Evolutionary conservation across 768 basidiomycete species (phyloP), one percentile per base, ranked within the genome.

Genomic region (Kwoniella dendrophila): DNA sequence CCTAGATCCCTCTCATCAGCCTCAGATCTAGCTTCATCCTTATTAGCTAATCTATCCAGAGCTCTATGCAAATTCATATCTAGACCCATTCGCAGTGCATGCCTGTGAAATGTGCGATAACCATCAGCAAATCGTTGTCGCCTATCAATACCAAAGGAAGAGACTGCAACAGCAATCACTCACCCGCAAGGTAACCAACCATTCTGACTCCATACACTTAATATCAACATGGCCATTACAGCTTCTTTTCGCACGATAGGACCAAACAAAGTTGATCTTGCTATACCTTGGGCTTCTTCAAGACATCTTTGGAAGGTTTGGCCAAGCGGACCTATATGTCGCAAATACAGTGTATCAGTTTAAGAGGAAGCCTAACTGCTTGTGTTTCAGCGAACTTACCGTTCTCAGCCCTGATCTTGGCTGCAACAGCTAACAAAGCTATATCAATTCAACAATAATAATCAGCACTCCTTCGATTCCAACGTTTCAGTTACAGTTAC

Each of bases 271-370:
- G 91, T 91, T 29, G 90, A 92, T 40, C 93, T 85, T 43, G 94
- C 94, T 69, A 97, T 95, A 48, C 92, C 92, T 78, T 95, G 93
- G 26, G 94, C 92, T 81, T 96, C 92, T 76, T 95, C 92, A 44
- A 95, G 82, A 75, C 90, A 90, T 74, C 87, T 87, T 82, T 93
- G 92, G 80, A 92, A 94, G 0, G 91, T 89, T 47, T 87, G 84
- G 63, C 86, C 87, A 43, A 91, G 86, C 30, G 89, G 89, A 32
- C 72, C 61, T 67, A 30, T 12, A 38, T 20, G 20, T 40, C 20
- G 22, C 16, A 49, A 40, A 20, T 11, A 6, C 2, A 56, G 8
- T 24, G 24, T 22, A 54, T n/a, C n/a, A n/a, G n/a, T 30, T 22
- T 34, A 11, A 32, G 29, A 38, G 8, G 30, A 26, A 52, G 50